Evolutionary conservation across 495 filamentous ascomycete species (phyloP).

Genomic region (Aspergillus cavernicola): DNA sequence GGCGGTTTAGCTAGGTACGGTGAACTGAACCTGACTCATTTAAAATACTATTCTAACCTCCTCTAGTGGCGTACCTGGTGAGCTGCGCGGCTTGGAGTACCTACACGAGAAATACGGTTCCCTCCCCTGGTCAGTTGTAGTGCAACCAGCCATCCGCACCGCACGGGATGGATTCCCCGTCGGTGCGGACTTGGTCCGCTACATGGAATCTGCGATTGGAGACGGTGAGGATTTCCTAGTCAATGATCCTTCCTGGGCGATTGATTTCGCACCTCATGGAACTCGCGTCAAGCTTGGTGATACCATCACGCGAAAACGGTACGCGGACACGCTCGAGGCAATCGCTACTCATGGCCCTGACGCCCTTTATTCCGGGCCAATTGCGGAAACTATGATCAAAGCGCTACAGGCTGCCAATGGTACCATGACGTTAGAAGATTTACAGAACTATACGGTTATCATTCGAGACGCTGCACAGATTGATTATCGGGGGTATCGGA

Average conservation of each 20-base stretch:
- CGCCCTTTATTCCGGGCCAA: constrained; percentile 71
- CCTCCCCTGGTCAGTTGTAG: constrained; percentile 65
- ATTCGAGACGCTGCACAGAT: constrained; percentile 60
- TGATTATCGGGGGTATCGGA: constrained; percentile 64
- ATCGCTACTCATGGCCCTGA: constrained; percentile 67
- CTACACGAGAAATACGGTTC: constrained; percentile 70
- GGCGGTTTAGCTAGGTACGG: constrained; percentile 64
- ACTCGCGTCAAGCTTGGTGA: constrained; percentile 67
- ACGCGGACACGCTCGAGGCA: constrained; percentile 70
- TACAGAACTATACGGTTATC: constrained; percentile 63
- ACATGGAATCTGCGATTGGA: constrained; percentile 53
- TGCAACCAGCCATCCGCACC: constrained; percentile 68
- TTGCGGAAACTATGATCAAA: constrained; percentile 69
- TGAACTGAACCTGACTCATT: background rate
- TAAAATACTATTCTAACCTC: background rate
- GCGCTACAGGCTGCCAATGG: constrained; percentile 63
- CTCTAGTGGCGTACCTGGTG: constrained; percentile 69
- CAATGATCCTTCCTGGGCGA: constrained; percentile 70
- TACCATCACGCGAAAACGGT: constrained; percentile 71
- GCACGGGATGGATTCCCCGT: constrained; percentile 73
- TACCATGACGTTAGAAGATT: constrained; percentile 77
- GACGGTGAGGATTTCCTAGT: constrained; percentile 58
- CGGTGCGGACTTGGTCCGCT: constrained; percentile 62
- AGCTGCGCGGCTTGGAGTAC: constrained; percentile 72
- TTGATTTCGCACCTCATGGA: constrained; percentile 85